Evolutionary conservation across 345 rosid species (phyloP).

Genomic region (Excoecaria agallocha): DNA sequence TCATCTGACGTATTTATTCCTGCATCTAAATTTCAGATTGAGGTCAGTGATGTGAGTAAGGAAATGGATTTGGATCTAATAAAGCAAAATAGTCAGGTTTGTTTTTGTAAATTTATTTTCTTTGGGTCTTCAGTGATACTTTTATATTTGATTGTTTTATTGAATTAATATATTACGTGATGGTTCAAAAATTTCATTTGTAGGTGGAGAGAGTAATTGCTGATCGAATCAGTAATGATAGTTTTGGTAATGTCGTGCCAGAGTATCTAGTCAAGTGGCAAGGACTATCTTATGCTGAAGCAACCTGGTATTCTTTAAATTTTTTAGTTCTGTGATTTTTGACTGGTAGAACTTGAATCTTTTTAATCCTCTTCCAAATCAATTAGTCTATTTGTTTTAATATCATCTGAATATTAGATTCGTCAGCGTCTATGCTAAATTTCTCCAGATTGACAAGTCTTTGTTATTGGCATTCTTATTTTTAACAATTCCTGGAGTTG

Average conservation of each 20-base stretch:
- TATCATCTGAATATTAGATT: background rate
- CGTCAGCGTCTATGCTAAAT: background rate
- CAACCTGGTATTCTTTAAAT: conserved; percentile 66
- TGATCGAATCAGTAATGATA: conserved; percentile 78
- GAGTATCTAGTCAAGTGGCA: conserved; percentile 99
- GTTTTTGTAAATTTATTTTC: conserved; percentile 14
- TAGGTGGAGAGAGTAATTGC: conserved; percentile 93
- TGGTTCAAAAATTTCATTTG: conserved; percentile 25
- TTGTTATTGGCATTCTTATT: background rate
- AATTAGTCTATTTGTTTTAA: background rate
- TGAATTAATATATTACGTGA: conserved; percentile 11
- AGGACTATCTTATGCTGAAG: conserved; percentile 99
- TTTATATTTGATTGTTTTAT: conserved; percentile 6
- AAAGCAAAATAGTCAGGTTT: conserved; percentile 94
- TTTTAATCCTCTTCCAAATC: background rate
- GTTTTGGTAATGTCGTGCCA: conserved; percentile 64
- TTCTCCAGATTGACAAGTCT: background rate
- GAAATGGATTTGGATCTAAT: conserved; percentile 99
- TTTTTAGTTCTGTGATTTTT: conserved; percentile 11
- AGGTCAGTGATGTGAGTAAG: conserved; percentile 94
- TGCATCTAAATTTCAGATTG: conserved; percentile 56
- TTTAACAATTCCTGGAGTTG: background rate
- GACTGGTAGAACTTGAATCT: background rate
- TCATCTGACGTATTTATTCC: background rate
- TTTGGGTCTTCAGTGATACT: background rate